Evolutionary conservation across 306 rosid species (phyloP).

Genomic region (Glycine soja): DNA sequence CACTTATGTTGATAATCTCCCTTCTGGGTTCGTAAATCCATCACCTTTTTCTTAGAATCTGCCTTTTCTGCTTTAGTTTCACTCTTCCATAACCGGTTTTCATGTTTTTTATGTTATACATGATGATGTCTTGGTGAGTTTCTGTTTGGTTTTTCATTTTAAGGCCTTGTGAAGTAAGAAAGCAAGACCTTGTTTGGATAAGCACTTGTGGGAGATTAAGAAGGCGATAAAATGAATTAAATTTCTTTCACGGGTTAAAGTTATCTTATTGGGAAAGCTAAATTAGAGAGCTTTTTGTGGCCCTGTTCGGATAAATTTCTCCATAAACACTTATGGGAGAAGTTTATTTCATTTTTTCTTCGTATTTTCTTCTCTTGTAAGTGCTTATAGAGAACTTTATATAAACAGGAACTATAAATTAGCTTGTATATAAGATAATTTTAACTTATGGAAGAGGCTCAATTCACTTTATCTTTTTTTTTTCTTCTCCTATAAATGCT

Average conservation of each 20-base stretch:
- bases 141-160: neutral
- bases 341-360: neutral
- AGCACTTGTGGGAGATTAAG: neutral
- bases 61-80: neutral
- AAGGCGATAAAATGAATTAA: neutral
- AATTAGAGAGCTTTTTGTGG: neutral
- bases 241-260: neutral
- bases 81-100: neutral
- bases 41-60: slow-evolving; percentile 1
- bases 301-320: neutral
- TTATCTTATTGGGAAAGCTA: neutral
- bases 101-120: neutral
- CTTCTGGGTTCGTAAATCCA: slow-evolving; percentile 70
- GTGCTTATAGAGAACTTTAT: neutral
- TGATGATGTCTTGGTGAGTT: neutral
- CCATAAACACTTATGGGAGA: neutral
- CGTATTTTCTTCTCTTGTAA: neutral
- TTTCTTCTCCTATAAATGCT: no score
- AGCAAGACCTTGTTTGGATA: neutral
- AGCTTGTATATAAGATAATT: neutral
- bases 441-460: neutral
- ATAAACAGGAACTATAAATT: neutral
- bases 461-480: neutral
- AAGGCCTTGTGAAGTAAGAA: neutral
- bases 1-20: slow-evolving; percentile 89